Conservation (phyloP, 495 filamentous ascomycete genomes). For the Glonium stellatum region DNA sequence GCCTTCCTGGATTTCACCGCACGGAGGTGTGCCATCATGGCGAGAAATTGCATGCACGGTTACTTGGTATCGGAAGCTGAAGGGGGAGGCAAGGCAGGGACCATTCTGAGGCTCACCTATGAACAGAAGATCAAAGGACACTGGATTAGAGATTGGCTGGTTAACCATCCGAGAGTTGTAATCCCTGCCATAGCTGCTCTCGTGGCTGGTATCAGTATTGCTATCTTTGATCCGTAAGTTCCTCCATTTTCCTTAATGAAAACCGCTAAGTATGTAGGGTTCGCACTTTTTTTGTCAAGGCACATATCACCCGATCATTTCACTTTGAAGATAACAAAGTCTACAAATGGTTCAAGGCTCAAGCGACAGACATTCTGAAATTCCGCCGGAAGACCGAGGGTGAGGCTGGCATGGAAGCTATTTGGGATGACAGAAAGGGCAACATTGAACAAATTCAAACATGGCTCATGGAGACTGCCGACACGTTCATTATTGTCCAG, state of each 20-base stretch:
- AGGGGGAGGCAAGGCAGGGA: constrained; percentile 67
- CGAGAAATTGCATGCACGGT: constrained; percentile 89
- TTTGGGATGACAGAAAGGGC: constrained; percentile 82
- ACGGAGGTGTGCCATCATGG: constrained; percentile 70
- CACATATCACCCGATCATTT: constrained; percentile 72
- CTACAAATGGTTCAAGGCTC: constrained; percentile 72
- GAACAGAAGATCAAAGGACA: constrained; percentile 67
- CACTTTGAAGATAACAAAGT: constrained; percentile 63
- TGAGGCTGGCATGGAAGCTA: constrained; percentile 63
- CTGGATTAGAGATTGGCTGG: constrained; percentile 79
- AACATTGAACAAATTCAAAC: constrained; percentile 72
- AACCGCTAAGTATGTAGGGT: constrained; percentile 26
- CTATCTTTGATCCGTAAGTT: constrained; percentile 72
- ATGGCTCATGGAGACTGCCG: constrained; percentile 80
- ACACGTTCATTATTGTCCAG: constrained; percentile 91
- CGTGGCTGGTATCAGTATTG: constrained; percentile 76
- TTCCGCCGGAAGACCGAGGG: constrained; percentile 51
- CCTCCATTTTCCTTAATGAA: constrained; percentile 32
- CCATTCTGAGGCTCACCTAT: constrained; percentile 71
- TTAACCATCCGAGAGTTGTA: constrained; percentile 82
- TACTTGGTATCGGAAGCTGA: constrained; percentile 52
- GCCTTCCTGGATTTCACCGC: constrained; percentile 69
- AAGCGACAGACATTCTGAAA: constrained; percentile 64
- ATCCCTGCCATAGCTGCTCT: constrained; percentile 76
- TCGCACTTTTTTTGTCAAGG: constrained; percentile 83